These are phyloP conservation scores for Aspergillus ruber DNA, from an alignment of 2,329 filamentous ascomycete species.

Conservation along the genomic window DNA sequence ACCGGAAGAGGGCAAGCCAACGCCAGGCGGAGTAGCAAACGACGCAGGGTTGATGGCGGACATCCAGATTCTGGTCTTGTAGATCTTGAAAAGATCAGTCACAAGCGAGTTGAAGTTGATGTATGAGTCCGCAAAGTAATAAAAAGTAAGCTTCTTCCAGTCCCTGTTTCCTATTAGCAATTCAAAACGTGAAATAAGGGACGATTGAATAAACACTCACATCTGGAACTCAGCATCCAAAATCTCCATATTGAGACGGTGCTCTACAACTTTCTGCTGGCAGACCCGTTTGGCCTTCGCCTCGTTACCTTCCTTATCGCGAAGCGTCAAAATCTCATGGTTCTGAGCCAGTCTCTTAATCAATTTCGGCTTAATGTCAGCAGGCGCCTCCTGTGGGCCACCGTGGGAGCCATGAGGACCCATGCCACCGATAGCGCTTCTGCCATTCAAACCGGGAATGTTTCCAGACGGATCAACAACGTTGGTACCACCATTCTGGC, in stretches of 20 bases:
- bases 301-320: slow-evolving; percentile 95
- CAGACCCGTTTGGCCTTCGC: slow-evolving; percentile 95
- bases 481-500: slow-evolving; percentile 38
- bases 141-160: slow-evolving; percentile 98
- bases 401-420: slow-evolving; percentile 68
- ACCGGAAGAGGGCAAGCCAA: slow-evolving; percentile 64
- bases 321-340: slow-evolving; percentile 80
- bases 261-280: slow-evolving; percentile 92
- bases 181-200: not conserved
- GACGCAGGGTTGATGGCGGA: slow-evolving; percentile 97
- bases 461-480: slow-evolving; percentile 45
- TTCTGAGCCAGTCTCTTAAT: slow-evolving; percentile 91
- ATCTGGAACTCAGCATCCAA: slow-evolving; percentile 98
- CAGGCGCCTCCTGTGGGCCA: slow-evolving; percentile 63
- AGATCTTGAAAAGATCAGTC: slow-evolving; percentile 96
- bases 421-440: slow-evolving; percentile 70
- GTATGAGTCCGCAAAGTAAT: slow-evolving; percentile 96
- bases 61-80: slow-evolving; percentile 99
- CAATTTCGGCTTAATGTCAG: slow-evolving; percentile 87
- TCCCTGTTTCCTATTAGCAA: slow-evolving; percentile 56
- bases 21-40: slow-evolving; percentile 67
- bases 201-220: slow-evolving; percentile 50
- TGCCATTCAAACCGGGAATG: slow-evolving; percentile 58
- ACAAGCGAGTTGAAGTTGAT: slow-evolving; percentile 99
- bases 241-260: slow-evolving; percentile 96